These are phyloP conservation scores for Phialophora verrucosa DNA, from an alignment of 2,329 filamentous ascomycete species.

Conservation along the genomic window DNA sequence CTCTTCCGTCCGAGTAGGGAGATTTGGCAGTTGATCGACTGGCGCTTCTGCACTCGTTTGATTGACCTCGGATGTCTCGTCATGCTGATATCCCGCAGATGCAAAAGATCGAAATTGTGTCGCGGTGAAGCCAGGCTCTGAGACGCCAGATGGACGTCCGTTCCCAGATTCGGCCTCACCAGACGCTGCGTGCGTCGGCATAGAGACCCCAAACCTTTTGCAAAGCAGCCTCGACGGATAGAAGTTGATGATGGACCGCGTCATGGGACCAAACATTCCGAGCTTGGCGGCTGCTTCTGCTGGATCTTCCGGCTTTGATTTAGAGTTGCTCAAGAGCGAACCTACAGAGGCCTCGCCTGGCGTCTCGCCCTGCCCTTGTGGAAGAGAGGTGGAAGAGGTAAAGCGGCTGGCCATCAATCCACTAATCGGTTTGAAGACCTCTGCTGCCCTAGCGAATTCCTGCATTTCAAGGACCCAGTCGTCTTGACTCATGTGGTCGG, in stretches of 20 bases:
- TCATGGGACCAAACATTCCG: constrained; percentile 93
- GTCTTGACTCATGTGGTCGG: constrained; percentile 61
- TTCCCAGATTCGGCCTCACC: constrained; percentile 44
- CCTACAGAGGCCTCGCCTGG: constrained; percentile 26
- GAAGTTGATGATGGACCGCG: constrained; percentile 73
- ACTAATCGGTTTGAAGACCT: constrained; percentile 89
- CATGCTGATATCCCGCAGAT: constrained; percentile 44
- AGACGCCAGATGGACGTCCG: constrained; percentile 14
- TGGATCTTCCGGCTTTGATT: constrained; percentile 68
- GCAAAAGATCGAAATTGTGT: constrained; percentile 39
- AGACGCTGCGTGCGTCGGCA: constrained; percentile 55
- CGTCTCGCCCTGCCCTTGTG: constrained; percentile 40
- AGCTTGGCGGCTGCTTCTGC: constrained; percentile 85
- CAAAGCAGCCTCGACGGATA: constrained; percentile 84
- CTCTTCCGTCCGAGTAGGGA: constrained; percentile 13
- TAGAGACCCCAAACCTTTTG: constrained; percentile 90
- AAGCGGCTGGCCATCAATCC: constrained; percentile 94
- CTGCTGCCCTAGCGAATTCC: constrained; percentile 75
- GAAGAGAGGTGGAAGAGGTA: constrained; percentile 68
- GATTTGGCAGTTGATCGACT: neutral
- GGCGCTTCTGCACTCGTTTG: constrained; percentile 8
- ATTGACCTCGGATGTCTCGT: constrained; percentile 11
- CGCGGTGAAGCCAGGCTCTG: constrained; percentile 14
- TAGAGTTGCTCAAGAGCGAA: constrained; percentile 54
- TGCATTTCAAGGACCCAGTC: constrained; percentile 81